Conservation (phyloP, 2,329 filamentous ascomycete species). For the Plenodomus lindquistii region DNA sequence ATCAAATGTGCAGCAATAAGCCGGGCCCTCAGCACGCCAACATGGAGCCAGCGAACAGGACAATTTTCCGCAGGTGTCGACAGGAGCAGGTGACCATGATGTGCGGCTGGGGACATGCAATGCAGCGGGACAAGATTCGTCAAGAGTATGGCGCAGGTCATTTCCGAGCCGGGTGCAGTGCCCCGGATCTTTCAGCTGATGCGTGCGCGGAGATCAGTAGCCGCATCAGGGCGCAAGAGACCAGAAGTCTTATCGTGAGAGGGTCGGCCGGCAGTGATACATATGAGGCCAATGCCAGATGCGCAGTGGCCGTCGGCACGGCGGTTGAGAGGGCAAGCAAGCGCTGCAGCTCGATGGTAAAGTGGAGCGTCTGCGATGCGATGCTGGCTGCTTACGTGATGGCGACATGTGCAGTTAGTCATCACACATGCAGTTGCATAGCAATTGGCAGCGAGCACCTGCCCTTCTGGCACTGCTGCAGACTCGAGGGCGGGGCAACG, state of each 20-base stretch:
- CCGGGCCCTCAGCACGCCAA: neutral
- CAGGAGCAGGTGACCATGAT: neutral
- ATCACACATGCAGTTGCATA: too few species aligned
- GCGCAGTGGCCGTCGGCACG: too few species aligned
- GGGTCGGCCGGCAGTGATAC: too few species aligned
- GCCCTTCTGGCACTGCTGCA: too few species aligned
- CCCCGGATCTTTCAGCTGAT: neutral
- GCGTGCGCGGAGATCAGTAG: neutral
- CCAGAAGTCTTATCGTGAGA: neutral
- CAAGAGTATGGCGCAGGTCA: neutral
- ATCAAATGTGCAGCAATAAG: neutral
- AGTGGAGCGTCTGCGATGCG: too few species aligned
- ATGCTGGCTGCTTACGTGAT: too few species aligned
- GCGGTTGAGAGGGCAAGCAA: too few species aligned
- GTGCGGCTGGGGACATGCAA: neutral
- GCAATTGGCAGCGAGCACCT: too few species aligned
- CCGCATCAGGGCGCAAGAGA: neutral
- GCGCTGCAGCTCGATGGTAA: too few species aligned
- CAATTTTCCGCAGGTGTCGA: neutral
- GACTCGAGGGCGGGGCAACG: too few species aligned
- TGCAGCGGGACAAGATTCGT: neutral
- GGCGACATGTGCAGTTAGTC: too few species aligned
- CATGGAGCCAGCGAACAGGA: neutral
- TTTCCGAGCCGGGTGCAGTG: neutral
- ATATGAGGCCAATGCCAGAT: too few species aligned